Evolutionary conservation across 2,329 filamentous ascomycete genomes (phyloP).

Genomic region (Aspergillus jensenii): DNA sequence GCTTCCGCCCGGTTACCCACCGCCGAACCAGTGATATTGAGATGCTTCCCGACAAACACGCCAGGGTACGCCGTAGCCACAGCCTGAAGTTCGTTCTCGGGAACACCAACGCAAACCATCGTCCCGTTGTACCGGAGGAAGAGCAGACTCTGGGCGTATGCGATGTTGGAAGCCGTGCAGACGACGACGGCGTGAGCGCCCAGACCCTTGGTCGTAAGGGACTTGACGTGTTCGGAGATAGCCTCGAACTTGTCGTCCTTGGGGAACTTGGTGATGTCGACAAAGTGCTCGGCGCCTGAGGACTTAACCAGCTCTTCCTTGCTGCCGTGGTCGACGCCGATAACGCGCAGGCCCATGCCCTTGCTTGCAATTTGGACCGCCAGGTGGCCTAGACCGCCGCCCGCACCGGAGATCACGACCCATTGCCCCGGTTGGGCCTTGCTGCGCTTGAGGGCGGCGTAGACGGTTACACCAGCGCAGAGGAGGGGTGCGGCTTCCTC

Average conservation of each 20-base stretch:
- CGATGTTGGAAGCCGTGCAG: slow-evolving; percentile 51
- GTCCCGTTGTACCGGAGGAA: slow-evolving; percentile 53
- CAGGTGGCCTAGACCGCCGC: slow-evolving; percentile 65
- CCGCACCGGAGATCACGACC: slow-evolving; percentile 61
- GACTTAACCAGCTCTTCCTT: slow-evolving; percentile 60
- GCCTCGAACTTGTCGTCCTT: slow-evolving; percentile 48
- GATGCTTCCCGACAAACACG: slow-evolving; percentile 42
- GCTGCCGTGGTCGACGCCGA: slow-evolving; percentile 64
- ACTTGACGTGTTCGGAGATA: slow-evolving; percentile 56
- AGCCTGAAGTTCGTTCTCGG: slow-evolving; percentile 45
- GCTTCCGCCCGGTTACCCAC: slow-evolving; percentile 55
- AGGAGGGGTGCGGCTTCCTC: slow-evolving; percentile 66
- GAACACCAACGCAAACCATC: slow-evolving; percentile 54
- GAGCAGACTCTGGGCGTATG: slow-evolving; percentile 50
- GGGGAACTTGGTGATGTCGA: slow-evolving; percentile 58
- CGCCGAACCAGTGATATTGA: slow-evolving; percentile 50
- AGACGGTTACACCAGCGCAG: slow-evolving; percentile 68
- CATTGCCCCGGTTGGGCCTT: slow-evolving; percentile 59
- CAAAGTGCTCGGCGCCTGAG: slow-evolving; percentile 66
- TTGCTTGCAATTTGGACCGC: slow-evolving; percentile 59
- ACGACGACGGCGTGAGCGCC: slow-evolving; percentile 64
- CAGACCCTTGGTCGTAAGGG: slow-evolving; percentile 57
- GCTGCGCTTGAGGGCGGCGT: slow-evolving; percentile 63
- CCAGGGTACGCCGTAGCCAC: slow-evolving; percentile 48
- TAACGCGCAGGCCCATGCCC: slow-evolving; percentile 64